A percentile compares a stretch with the other conserved stretches of the same genome.
phyloP scores from a whole-genome alignment of 176 grass and related monocot genomes.

The Alopecurus myosuroides region DNA sequence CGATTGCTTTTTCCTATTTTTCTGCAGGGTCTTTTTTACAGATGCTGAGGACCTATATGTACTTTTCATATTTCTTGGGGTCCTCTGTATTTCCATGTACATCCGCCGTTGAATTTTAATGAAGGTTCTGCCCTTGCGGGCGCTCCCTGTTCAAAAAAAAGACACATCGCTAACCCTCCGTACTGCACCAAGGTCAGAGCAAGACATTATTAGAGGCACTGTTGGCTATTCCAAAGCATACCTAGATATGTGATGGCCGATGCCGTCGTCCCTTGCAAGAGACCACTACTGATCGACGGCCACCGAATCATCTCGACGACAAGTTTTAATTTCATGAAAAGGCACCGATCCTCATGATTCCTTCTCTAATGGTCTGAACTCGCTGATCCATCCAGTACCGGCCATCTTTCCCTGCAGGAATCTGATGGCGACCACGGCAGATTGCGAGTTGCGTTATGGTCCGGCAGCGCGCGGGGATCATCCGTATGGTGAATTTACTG shows the following conservation, averaged over 20 bases:
- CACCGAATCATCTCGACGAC: neutral
- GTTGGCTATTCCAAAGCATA: neutral
- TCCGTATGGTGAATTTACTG: neutral
- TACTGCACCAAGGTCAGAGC: neutral
- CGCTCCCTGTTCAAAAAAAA: no score
- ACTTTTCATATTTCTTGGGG: no score
- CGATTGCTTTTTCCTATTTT: no score
- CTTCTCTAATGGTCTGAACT: neutral
- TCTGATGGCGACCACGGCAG: neutral
- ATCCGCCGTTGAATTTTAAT: no score
- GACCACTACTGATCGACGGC: neutral
- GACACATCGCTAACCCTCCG: no score
- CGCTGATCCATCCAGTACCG: neutral
- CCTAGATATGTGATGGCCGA: neutral
- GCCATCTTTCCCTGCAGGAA: neutral
- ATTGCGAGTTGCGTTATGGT: neutral
- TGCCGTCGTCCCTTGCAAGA: neutral
- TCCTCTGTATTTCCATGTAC: no score
- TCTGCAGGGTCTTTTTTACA: no score
- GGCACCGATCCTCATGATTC: neutral
- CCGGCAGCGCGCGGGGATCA: neutral
- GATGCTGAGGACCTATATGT: no score
- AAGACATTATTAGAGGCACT: neutral
- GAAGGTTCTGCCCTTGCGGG: no score
- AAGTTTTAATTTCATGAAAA: neutral